Evolutionary conservation across 805 yeast species (phyloP).

Genomic region (Hanseniaspora lindneri): DNA sequence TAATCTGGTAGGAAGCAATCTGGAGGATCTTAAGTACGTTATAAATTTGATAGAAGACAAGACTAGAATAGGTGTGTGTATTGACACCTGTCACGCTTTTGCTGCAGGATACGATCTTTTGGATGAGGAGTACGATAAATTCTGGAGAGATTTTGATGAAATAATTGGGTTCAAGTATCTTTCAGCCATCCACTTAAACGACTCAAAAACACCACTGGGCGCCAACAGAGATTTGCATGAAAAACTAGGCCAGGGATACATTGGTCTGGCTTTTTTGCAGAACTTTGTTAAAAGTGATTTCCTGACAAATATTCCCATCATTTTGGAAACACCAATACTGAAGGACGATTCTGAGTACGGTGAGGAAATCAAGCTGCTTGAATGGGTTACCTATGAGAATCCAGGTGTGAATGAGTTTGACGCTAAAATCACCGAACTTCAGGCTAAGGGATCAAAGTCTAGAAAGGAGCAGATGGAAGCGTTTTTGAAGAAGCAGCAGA

Average conservation of each 20-base stretch:
- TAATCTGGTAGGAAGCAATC: constrained; percentile 67
- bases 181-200: constrained; percentile 77
- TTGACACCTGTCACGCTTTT: constrained; percentile 92
- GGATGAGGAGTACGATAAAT: constrained; percentile 46
- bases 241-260: constrained; percentile 73
- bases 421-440: constrained; percentile 39
- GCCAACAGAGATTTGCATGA: constrained; percentile 89
- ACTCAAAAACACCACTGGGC: constrained; percentile 85
- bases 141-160: constrained; percentile 68
- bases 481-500: constrained; percentile 43
- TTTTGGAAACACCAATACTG: constrained; percentile 72
- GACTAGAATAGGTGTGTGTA: constrained; percentile 81
- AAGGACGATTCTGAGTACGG: constrained; percentile 60
- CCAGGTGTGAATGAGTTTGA: constrained; percentile 39
- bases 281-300: constrained; percentile 56
- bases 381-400: constrained; percentile 45
- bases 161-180: constrained; percentile 65
- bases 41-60: constrained; percentile 72
- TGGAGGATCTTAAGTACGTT: constrained; percentile 64
- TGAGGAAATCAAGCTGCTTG: constrained; percentile 68
- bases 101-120: constrained; percentile 91
- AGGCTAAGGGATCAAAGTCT: constrained; percentile 51
- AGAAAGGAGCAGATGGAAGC: constrained; percentile 58
- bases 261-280: constrained; percentile 78
- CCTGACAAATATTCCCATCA: constrained; percentile 57